Base-by-base conservation (phyloP, 2,329 filamentous ascomycete species). In the Arthrinium puccinioides region DNA sequence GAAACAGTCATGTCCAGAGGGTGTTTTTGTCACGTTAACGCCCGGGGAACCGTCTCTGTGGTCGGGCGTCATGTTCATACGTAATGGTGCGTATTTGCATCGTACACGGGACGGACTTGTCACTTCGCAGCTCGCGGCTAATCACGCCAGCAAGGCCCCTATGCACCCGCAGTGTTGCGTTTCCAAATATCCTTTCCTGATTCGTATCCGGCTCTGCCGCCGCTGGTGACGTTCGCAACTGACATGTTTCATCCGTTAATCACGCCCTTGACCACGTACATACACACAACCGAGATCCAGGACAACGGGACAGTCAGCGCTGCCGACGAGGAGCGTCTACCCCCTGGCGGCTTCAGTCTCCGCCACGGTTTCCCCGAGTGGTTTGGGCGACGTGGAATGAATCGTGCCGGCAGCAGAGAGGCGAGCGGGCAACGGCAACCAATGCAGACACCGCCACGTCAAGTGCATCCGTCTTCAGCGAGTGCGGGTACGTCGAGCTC, bases 221-320 rank as follows among this genome's bases (percentile, higher is more conserved):
- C 92, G 9, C 70, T 89, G 14, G 78, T 98, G 47, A 90, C 83
- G 38, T 95, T 98, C 61, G 76, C 79, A 31, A 94, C 87, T 49
- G 90, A 97, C 57, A 83, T 97, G 48, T 98, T 97, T 60, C 90
- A 98, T 58, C 90, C 90, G 14, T 72, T 98, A 28, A 82, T 97
- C 48, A 88, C 89, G 7, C 89, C 92, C 25, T 72, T 94, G 44
- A 95, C 88, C n/a, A 95, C 87, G 4, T 94, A 95, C 62, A 92
- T 87, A 55, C 94, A 94, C 66, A 84, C 87, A 28, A 88, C 86
- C 44, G 82, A 84, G 40, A 78, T 84, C 24, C 77, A 84, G 43
- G 81, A 80, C 43, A 74, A 76, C 39, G 86, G 85, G 32, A 87
- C 86, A 0, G 82, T 89, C 44, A 90, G 85, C 56, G 86, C 87